Evolutionary conservation across 2,329 filamentous ascomycete species (phyloP).

Genomic region (Penicillium decumbens): DNA sequence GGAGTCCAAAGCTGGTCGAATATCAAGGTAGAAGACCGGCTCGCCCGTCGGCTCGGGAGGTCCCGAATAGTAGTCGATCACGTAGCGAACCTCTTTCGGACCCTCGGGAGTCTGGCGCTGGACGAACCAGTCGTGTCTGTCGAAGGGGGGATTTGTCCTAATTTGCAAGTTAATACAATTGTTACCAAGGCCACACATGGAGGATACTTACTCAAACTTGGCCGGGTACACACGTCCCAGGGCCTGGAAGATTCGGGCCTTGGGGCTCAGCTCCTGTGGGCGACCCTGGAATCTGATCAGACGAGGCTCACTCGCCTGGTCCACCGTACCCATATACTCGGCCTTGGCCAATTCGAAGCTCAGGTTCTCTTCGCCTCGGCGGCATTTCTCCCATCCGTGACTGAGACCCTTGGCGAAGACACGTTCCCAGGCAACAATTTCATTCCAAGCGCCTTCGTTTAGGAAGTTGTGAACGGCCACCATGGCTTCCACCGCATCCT

Average conservation of each 20-base stretch:
- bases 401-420: conserved; percentile 71
- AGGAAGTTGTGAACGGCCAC: conserved; percentile 97
- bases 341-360: conserved; percentile 52
- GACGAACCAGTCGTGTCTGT: conserved; percentile 96
- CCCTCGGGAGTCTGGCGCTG: conserved; percentile 64
- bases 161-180: conserved; percentile 9
- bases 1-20: conserved; percentile 79
- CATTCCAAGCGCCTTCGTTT: conserved; percentile 94
- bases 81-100: conserved; percentile 76
- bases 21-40: conserved; percentile 93
- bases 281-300: conserved; percentile 84
- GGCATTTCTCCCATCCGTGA: conserved; percentile 69
- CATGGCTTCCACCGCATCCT: conserved; percentile 93
- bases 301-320: conserved; percentile 55
- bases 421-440: conserved; percentile 91
- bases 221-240: conserved; percentile 73
- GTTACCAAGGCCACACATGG: not conserved
- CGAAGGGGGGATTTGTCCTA: conserved; percentile 81
- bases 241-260: conserved; percentile 77
- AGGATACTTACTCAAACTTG: conserved; percentile 64
- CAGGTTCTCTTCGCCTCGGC: conserved; percentile 65
- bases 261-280: conserved; percentile 84
- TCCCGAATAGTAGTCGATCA: conserved; percentile 94
- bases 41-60: conserved; percentile 78
- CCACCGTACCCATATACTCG: conserved; percentile 35